These are phyloP conservation scores for Fusarium nematophilum DNA, from an alignment of 2,329 filamentous ascomycete species.

Conservation along the genomic window DNA sequence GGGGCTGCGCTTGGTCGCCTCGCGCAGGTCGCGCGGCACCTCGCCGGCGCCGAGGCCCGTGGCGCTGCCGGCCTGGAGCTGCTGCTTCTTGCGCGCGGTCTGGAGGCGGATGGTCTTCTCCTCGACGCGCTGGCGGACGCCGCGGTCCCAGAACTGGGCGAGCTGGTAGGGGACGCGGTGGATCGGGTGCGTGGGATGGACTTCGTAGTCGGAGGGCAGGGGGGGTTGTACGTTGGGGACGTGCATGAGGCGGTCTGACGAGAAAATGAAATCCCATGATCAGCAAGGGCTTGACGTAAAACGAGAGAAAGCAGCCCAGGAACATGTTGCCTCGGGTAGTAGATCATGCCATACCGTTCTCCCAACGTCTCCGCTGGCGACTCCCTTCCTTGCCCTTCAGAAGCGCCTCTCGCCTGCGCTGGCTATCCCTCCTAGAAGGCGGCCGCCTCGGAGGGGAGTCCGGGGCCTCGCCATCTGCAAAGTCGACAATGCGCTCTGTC, in stretches of 20 bases:
- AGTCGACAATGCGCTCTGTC: constrained; percentile 33
- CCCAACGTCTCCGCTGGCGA: constrained; percentile 88
- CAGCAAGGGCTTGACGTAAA: constrained; percentile 15
- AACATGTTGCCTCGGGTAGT: neutral
- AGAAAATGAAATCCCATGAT: constrained; percentile 19
- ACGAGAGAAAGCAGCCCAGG: neutral
- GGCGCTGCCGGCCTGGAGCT: constrained; percentile 54
- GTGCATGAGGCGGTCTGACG: constrained; percentile 81
- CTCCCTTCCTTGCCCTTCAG: constrained; percentile 93
- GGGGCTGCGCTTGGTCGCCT: constrained; percentile 82
- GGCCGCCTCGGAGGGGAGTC: constrained; percentile 55
- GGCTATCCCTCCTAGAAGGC: constrained; percentile 64
- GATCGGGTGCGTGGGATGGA: constrained; percentile 83
- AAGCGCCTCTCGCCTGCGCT: constrained; percentile 75
- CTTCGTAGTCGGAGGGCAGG: constrained; percentile 82
- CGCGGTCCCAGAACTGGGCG: constrained; percentile 82
- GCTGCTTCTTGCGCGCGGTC: constrained; percentile 59
- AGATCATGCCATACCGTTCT: constrained; percentile 77
- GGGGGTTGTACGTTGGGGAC: constrained; percentile 91
- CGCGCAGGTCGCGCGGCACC: constrained; percentile 83
- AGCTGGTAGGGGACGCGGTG: constrained; percentile 88
- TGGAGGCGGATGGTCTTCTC: constrained; percentile 55
- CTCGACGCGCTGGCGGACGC: constrained; percentile 62
- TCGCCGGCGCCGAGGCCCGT: constrained; percentile 61
- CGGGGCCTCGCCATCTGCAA: constrained; percentile 36